Evolutionary conservation across 257 asterid genomes (phyloP).

Genomic region (Misopates orontium): DNA sequence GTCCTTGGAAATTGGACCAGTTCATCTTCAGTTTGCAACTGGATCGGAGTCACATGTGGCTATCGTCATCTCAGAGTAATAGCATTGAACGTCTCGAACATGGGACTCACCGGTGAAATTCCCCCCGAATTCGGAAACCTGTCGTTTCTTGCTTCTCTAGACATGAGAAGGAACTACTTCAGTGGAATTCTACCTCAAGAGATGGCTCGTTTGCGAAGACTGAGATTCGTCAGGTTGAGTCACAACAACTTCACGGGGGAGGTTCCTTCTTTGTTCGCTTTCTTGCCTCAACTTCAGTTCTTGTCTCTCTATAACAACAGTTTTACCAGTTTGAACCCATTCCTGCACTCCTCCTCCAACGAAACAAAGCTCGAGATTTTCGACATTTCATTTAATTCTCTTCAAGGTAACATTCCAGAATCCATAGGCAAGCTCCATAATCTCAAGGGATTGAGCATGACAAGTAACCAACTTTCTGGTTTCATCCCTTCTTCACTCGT

Average conservation of each 20-base stretch:
- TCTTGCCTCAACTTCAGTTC: background rate
- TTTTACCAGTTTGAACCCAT: background rate
- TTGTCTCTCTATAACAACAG: background rate
- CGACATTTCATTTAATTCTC: background rate
- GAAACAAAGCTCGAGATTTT: background rate
- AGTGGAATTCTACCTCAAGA: slow-evolving; percentile 30
- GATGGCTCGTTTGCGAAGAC: slow-evolving; percentile 27
- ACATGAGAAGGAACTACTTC: slow-evolving; percentile 27
- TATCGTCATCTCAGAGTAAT: slow-evolving; percentile 32
- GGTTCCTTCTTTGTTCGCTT: slow-evolving; percentile 32
- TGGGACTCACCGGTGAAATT: slow-evolving; percentile 29
- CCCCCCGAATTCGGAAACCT: slow-evolving; percentile 4
- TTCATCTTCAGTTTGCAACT: background rate
- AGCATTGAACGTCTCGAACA: slow-evolving; percentile 22
- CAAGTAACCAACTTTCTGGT: background rate
- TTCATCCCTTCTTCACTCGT: background rate
- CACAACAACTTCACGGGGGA: slow-evolving; percentile 33
- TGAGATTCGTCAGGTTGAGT: slow-evolving; percentile 19
- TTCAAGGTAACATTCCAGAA: background rate
- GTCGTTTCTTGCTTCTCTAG: slow-evolving; percentile 8
- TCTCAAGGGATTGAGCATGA: background rate
- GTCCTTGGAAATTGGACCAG: slow-evolving; percentile 8
- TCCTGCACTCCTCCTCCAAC: background rate
- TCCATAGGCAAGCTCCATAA: slow-evolving; percentile 1
- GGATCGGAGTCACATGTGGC: slow-evolving; percentile 37